Percentiles rank a stretch among this genome's conserved stretches.
Evolutionary conservation across 108 stramenopile species (phyloP).

Genomic region (Skeletonema marinoi): DNA sequence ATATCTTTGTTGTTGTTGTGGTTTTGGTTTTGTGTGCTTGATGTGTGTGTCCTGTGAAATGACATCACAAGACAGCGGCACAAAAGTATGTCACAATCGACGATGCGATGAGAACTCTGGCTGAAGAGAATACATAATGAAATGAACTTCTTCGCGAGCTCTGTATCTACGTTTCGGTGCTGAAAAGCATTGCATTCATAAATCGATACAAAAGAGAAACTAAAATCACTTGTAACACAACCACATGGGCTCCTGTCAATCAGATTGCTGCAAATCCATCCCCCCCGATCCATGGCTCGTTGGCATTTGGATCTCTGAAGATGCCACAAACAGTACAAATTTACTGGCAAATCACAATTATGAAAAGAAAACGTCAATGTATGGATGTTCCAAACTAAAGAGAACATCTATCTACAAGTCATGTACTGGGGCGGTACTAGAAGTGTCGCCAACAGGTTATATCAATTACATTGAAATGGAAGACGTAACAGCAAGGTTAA

Average conservation of each 20-base stretch:
- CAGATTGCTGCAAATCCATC: background rate
- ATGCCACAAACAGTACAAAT: background rate
- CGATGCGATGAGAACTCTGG: no score
- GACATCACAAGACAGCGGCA: no score
- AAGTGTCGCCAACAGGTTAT: background rate
- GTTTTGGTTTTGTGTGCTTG: no score
- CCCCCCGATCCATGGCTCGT: background rate
- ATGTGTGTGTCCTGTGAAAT: no score
- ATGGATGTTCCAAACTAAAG: background rate
- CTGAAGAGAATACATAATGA: no score
- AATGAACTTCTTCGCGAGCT: no score
- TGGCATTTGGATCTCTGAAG: constrained; percentile 6
- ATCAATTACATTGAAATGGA: constrained; percentile 3
- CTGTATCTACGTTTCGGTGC: background rate
- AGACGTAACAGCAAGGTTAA: no score
- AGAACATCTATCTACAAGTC: background rate
- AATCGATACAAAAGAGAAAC: background rate
- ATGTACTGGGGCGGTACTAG: background rate
- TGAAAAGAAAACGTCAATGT: background rate
- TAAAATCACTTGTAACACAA: background rate
- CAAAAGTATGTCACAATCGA: no score
- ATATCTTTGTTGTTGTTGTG: background rate
- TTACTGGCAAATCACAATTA: constrained; percentile 3
- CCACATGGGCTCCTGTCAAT: background rate
- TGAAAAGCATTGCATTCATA: background rate